Evolutionary conservation across 164 flowering plant species (phyloP).

Genomic region (Nymphaea colorata): DNA sequence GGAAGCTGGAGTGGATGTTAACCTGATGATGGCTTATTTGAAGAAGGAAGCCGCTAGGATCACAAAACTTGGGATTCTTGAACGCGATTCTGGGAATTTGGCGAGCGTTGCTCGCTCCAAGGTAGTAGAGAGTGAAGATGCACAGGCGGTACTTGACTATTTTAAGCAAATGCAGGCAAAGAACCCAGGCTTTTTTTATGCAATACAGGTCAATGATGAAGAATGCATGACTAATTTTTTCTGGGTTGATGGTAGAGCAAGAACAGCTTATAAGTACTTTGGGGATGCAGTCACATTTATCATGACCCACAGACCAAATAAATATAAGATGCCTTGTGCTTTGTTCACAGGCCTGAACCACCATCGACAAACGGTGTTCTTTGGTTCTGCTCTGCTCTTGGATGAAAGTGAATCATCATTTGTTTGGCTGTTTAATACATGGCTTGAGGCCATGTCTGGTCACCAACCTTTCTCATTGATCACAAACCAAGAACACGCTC

Average conservation of each 20-base stretch:
- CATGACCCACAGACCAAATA: conserved; percentile 4
- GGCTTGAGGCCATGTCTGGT: conserved; percentile 11
- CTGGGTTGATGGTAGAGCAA: conserved; percentile 11
- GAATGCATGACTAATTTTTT: conserved; percentile 6
- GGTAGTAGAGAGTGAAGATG: conserved; percentile 3
- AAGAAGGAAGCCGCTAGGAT: neutral
- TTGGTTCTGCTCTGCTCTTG: conserved; percentile 9
- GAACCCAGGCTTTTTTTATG: conserved; percentile 10
- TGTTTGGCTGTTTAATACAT: conserved; percentile 11
- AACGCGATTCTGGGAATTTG: neutral
- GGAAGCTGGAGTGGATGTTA: neutral
- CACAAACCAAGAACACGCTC: conserved; percentile 3
- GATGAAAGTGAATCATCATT: conserved; percentile 7
- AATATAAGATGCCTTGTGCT: conserved; percentile 7
- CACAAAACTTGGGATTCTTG: conserved; percentile 14
- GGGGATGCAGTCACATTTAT: conserved; percentile 9
- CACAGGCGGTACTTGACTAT: conserved; percentile 5
- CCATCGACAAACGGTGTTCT: conserved; percentile 7
- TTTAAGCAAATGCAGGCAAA: conserved; percentile 6
- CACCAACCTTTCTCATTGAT: conserved; percentile 6
- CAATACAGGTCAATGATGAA: conserved; percentile 7
- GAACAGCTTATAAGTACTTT: conserved; percentile 8
- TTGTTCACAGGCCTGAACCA: conserved; percentile 9
- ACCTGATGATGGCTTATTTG: neutral
- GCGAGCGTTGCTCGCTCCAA: neutral